Conservation (phyloP, 169 alveolate species). For the Plasmodium reichenowi region DNA sequence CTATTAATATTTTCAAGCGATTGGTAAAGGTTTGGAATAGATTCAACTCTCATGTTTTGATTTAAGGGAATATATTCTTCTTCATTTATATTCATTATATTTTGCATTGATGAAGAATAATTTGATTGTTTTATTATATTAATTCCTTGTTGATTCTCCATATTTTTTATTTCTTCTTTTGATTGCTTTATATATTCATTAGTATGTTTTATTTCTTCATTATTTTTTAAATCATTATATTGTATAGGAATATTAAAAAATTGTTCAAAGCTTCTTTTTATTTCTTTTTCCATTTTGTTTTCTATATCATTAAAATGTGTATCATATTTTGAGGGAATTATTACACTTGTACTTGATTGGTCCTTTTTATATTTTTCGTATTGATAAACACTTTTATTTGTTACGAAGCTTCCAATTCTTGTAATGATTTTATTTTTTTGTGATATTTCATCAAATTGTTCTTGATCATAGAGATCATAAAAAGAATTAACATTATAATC, state of each 20-base stretch:
- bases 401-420: too few relatives aligned
- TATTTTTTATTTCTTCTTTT: slow-evolving; percentile 4
- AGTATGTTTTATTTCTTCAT: not conserved
- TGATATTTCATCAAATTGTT: too few relatives aligned
- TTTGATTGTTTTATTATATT: too few relatives aligned
- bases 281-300: slow-evolving; percentile 39
- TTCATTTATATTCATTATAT: not conserved
- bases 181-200: not conserved
- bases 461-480: too few relatives aligned
- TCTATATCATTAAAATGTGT: slow-evolving; percentile 3
- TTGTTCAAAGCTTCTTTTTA: slow-evolving; percentile 53
- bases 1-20: slow-evolving; percentile 19
- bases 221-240: not conserved
- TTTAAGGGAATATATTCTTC: not conserved
- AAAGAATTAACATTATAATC: too few relatives aligned
- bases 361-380: too few relatives aligned
- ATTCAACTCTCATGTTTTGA: not conserved
- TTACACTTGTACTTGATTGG: too few relatives aligned
- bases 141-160: not conserved
- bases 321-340: too few relatives aligned
- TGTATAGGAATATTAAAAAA: slow-evolving; percentile 2
- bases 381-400: too few relatives aligned
- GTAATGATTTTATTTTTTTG: too few relatives aligned
- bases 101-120: too few relatives aligned
- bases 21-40: slow-evolving; percentile 11